Percentiles rank a stretch among this genome's conserved stretches.
phyloP scores from a whole-genome alignment of 1,284 basidiomycete genomes.

The Coniferiporia sulphurascens region DNA sequence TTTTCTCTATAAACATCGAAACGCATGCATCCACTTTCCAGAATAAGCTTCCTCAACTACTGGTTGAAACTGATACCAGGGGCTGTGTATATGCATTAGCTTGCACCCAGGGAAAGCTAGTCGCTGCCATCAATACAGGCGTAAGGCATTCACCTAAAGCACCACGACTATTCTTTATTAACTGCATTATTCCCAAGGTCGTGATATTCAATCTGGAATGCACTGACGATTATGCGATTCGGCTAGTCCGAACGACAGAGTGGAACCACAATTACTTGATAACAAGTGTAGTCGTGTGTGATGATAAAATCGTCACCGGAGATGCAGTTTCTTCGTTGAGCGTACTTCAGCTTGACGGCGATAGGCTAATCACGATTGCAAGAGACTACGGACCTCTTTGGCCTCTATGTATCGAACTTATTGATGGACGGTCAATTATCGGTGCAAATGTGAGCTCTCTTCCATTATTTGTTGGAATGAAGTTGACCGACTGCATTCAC shows the following conservation, averaged over 20 bases:
- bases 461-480: background rate
- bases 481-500: conserved; percentile 6
- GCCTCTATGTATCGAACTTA: conserved; percentile 56
- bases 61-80: conserved; percentile 37
- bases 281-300: conserved; percentile 50
- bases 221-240: conserved; percentile 24
- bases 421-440: conserved; percentile 55
- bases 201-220: conserved; percentile 40
- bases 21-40: conserved; percentile 21
- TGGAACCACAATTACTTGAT: conserved; percentile 84
- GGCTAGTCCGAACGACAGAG: conserved; percentile 43
- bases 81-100: conserved; percentile 64
- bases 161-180: background rate
- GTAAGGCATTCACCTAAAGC: conserved; percentile 38
- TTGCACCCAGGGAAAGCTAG: conserved; percentile 43
- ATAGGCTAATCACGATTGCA: conserved; percentile 55
- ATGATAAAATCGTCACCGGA: conserved; percentile 56
- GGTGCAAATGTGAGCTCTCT: conserved; percentile 67
- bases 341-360: conserved; percentile 48
- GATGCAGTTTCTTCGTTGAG: conserved; percentile 84
- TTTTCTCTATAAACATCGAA: conserved; percentile 36
- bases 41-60: conserved; percentile 27
- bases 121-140: conserved; percentile 70
- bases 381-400: conserved; percentile 77
- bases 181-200: conserved; percentile 32